Base-by-base conservation (phyloP, 495 filamentous ascomycete genomes). In the Pseudoneurospora amorphoporcata region DNA sequence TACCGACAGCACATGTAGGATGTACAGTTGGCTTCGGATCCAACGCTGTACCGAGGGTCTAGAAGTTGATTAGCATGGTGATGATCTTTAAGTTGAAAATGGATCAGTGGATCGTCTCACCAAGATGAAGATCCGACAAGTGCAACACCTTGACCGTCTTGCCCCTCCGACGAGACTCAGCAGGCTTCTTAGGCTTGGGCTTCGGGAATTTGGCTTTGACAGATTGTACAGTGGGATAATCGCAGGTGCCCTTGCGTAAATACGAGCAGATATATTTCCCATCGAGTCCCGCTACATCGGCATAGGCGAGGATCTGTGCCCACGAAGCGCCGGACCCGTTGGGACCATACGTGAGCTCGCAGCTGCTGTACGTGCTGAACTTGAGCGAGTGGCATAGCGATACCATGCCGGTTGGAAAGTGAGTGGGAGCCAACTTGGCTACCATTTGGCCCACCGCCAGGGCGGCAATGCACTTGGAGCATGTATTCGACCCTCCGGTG, bases 101-200 rank as follows among this genome's bases (percentile, higher is more conserved):
- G 14, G 10, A 14, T 8, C 19, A n/a, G 29, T 12, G 7, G 69
- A 10, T 8, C 16, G 14, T 38, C 76, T 74, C 37, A 74, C 76
- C 76, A 7, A 90, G 79, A 74, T 90, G 88, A 58, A 89, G 84
- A 72, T 90, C 88, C 0, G 86, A 88, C 73, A 90, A 72, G 76
- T 90, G 88, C 10, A 89, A 78, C 4, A 90, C 87, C 76, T 89
- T 89, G 69, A 87, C 82, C 3, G 84, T 80, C 76, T 87, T 80
- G 0, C 87, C 87, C 58, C 84, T 88, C 3, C 84, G 73, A 45
- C 79, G 76, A 0, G 86, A 87, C 8, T 75, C 79, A 17, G 71
- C 77, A 8, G 78, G 75, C 73, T 86, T 81, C 8, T 70, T 76
- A 6, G 87, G 88, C 75, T 86, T 88, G 1, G 87, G 86, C 76